phyloP scores from a whole-genome alignment of 2,329 filamentous ascomycete genomes.

The Penicillium sp. region DNA sequence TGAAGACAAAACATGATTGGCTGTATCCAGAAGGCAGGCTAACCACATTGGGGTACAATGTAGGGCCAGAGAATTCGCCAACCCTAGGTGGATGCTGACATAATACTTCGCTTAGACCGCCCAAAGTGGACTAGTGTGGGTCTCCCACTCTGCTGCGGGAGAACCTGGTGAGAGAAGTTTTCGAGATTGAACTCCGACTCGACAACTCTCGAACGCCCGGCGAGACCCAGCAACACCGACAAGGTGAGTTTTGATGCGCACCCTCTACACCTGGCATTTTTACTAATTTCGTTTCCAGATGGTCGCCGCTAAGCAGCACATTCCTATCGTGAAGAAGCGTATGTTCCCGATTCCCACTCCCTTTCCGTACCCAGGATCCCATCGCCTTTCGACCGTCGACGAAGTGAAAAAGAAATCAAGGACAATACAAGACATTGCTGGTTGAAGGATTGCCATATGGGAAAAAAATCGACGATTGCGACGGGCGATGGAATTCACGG shows the following conservation, averaged over 20 bases:
- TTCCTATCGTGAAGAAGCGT: constrained; percentile 99
- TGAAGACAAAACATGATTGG: neutral
- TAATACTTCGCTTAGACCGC: constrained; percentile 31
- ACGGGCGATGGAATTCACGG: constrained; percentile 8
- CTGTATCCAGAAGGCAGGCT: neutral
- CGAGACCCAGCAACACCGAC: constrained; percentile 47
- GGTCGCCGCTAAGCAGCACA: constrained; percentile 99
- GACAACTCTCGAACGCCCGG: constrained; percentile 47
- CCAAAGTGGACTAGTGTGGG: constrained; percentile 36
- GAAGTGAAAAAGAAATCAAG: constrained; percentile 7
- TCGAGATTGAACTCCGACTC: constrained; percentile 43
- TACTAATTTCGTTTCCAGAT: constrained; percentile 56
- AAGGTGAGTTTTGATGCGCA: constrained; percentile 39
- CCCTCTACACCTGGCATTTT: constrained; percentile 7
- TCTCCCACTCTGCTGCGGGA: constrained; percentile 35
- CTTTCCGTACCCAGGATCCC: constrained; percentile 20
- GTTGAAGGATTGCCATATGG: neutral
- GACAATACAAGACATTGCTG: neutral
- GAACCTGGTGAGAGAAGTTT: constrained; percentile 42
- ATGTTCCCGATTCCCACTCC: constrained; percentile 55
- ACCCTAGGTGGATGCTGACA: constrained; percentile 23
- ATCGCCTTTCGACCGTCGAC: constrained; percentile 22
- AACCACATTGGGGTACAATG: neutral
- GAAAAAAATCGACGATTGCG: neutral
- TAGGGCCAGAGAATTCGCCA: constrained; percentile 19